Evolutionary conservation across 345 rosid species (phyloP).

Genomic region (Laguncularia racemosa): DNA sequence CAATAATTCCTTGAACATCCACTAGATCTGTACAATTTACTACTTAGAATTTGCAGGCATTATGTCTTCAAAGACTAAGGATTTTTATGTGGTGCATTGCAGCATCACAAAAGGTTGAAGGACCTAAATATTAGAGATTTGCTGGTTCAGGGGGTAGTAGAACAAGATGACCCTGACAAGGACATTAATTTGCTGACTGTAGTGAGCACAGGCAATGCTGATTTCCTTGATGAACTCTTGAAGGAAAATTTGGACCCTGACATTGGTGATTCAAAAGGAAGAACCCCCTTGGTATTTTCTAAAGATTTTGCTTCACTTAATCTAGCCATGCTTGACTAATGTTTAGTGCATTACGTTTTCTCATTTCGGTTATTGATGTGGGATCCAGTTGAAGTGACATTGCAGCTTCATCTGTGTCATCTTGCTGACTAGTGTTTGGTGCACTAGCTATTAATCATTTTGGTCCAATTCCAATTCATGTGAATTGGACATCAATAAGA

Average conservation of each 20-base stretch:
- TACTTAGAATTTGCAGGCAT: neutral
- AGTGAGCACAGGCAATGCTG: constrained; percentile 66
- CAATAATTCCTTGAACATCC: too few species aligned
- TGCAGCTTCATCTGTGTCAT: too few species aligned
- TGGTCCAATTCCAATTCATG: too few species aligned
- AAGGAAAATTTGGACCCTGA: constrained; percentile 77
- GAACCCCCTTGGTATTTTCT: constrained; percentile 60
- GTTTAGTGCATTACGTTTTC: too few species aligned
- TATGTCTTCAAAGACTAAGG: neutral
- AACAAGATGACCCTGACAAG: constrained; percentile 33
- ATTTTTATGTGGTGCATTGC: constrained; percentile 10
- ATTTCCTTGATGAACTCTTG: constrained; percentile 75
- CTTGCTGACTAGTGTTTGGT: too few species aligned
- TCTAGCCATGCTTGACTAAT: too few species aligned
- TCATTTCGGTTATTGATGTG: too few species aligned
- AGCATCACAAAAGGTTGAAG: constrained; percentile 57
- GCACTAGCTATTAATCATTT: too few species aligned
- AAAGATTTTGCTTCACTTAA: neutral
- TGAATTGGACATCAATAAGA: too few species aligned
- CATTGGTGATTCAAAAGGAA: constrained; percentile 53
- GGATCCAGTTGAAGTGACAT: too few species aligned
- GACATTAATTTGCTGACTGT: constrained; percentile 42
- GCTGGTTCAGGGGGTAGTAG: constrained; percentile 30
- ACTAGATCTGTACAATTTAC: neutral
- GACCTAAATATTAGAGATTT: constrained; percentile 44